Conservation (phyloP, 768 basidiomycete species). For the Naganishia friedmannii region DNA sequence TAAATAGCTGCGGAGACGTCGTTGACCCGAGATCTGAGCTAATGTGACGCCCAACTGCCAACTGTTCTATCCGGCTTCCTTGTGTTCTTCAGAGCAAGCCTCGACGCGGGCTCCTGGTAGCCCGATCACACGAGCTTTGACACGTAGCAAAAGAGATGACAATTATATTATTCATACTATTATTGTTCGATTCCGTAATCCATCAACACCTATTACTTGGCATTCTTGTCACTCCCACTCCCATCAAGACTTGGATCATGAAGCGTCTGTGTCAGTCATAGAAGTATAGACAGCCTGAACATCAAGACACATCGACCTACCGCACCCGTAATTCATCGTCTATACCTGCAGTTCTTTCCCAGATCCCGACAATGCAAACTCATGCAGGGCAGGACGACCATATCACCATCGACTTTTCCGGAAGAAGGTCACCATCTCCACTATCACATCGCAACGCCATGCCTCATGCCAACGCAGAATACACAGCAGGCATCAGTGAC, state of each 20-base stretch:
- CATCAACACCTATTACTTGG: background rate
- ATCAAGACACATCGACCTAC: background rate
- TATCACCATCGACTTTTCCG: slow-evolving; percentile 9
- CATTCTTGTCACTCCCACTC: background rate
- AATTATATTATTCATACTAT: background rate
- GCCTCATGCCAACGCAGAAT: background rate
- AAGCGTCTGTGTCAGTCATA: background rate
- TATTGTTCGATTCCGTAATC: slow-evolving; percentile 5
- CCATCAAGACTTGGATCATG: background rate
- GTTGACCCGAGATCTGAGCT: too few species aligned
- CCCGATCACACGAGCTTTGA: background rate
- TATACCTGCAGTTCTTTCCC: background rate
- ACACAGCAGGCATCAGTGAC: background rate
- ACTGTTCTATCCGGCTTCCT: background rate
- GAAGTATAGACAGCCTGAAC: background rate
- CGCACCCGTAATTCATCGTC: background rate
- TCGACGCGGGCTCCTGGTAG: background rate
- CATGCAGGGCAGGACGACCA: slow-evolving; percentile 10
- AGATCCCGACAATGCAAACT: background rate
- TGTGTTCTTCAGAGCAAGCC: background rate
- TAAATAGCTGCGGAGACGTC: too few species aligned
- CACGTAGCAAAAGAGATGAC: slow-evolving; percentile 7
- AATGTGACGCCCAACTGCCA: background rate
- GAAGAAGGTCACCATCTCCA: slow-evolving; percentile 15
- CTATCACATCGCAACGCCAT: background rate